A percentile compares a stretch with the other conserved stretches of the same genome.
Evolutionary conservation across 2,329 filamentous ascomycete species (phyloP).

Genomic region (Fusarium subglutinans): DNA sequence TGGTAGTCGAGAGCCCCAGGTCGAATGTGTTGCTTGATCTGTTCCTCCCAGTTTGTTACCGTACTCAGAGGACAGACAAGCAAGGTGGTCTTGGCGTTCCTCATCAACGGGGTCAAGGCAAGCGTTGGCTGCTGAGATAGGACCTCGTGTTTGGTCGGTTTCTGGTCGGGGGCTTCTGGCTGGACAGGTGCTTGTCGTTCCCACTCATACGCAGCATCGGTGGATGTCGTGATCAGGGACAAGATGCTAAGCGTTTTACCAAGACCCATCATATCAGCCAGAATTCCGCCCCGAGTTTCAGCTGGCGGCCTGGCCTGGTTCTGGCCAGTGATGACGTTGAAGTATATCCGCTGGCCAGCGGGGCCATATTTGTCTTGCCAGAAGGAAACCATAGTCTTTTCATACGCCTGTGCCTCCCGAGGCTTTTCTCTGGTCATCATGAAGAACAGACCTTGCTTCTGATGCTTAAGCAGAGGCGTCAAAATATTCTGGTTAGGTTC

Average conservation of each 20-base stretch:
- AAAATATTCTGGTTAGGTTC: slow-evolving; percentile 70
- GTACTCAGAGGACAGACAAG: slow-evolving; percentile 91
- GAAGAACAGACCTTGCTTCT: slow-evolving; percentile 90
- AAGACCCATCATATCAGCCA: slow-evolving; percentile 90
- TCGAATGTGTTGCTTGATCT: slow-evolving; percentile 83
- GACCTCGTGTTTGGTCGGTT: slow-evolving; percentile 45
- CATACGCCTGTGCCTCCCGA: slow-evolving; percentile 64
- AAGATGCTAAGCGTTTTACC: slow-evolving; percentile 88
- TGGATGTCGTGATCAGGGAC: slow-evolving; percentile 75
- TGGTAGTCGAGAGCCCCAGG: slow-evolving; percentile 74
- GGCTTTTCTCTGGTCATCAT: slow-evolving; percentile 82
- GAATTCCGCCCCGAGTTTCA: slow-evolving; percentile 76
- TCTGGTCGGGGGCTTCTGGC: slow-evolving; percentile 54
- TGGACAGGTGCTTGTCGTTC: slow-evolving; percentile 62
- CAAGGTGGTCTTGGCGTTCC: slow-evolving; percentile 82
- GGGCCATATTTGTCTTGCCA: slow-evolving; percentile 72
- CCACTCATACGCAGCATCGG: slow-evolving; percentile 71
- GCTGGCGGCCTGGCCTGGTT: slow-evolving; percentile 67
- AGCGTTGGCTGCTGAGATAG: slow-evolving; percentile 52
- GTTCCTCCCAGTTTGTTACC: slow-evolving; percentile 92
- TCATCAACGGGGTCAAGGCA: slow-evolving; percentile 61
- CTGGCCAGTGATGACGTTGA: slow-evolving; percentile 86
- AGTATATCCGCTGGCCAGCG: slow-evolving; percentile 69
- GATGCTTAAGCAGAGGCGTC: slow-evolving; percentile 80
- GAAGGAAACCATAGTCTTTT: slow-evolving; percentile 74